Conservation (phyloP, 495 filamentous ascomycete genomes). For the Haplographium delicatum region DNA sequence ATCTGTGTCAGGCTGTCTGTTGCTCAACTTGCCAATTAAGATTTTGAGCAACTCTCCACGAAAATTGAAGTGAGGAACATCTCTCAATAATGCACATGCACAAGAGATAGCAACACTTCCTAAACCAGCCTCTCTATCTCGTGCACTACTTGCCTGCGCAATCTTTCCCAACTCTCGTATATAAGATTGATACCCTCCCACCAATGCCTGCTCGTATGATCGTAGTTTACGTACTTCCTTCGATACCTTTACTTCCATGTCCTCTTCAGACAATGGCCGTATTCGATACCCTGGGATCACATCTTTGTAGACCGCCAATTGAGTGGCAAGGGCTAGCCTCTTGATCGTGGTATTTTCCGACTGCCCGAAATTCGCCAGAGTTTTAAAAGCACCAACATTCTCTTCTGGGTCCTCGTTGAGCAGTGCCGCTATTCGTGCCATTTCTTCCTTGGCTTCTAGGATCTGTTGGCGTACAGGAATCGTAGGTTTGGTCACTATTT, state of each 20-base stretch:
- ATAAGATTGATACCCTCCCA: slow-evolving; percentile 77
- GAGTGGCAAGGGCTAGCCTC: slow-evolving; percentile 77
- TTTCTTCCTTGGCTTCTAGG: slow-evolving; percentile 81
- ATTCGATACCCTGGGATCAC: slow-evolving; percentile 95
- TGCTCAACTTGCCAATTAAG: slow-evolving; percentile 73
- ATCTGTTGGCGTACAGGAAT: slow-evolving; percentile 73
- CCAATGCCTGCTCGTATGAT: slow-evolving; percentile 75
- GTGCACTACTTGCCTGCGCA: slow-evolving; percentile 40
- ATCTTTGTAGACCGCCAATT: slow-evolving; percentile 90
- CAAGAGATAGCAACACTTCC: slow-evolving; percentile 76
- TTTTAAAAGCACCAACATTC: slow-evolving; percentile 70
- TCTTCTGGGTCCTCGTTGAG: slow-evolving; percentile 95
- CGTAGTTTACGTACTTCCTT: slow-evolving; percentile 84
- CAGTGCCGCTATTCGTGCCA: slow-evolving; percentile 72
- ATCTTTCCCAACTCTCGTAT: slow-evolving; percentile 62
- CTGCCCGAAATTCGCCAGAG: slow-evolving; percentile 67
- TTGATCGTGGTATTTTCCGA: slow-evolving; percentile 66
- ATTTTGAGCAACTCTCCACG: slow-evolving; percentile 81
- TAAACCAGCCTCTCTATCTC: slow-evolving; percentile 37
- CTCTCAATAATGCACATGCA: slow-evolving; percentile 67
- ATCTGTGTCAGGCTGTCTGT: slow-evolving; percentile 59
- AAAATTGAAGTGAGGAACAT: slow-evolving; percentile 96
- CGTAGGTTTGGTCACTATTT: slow-evolving; percentile 45
- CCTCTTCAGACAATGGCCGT: slow-evolving; percentile 69
- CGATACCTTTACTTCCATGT: slow-evolving; percentile 70